phyloP scores from a whole-genome alignment of 306 rosid species.

The Citrullus amarus region DNA sequence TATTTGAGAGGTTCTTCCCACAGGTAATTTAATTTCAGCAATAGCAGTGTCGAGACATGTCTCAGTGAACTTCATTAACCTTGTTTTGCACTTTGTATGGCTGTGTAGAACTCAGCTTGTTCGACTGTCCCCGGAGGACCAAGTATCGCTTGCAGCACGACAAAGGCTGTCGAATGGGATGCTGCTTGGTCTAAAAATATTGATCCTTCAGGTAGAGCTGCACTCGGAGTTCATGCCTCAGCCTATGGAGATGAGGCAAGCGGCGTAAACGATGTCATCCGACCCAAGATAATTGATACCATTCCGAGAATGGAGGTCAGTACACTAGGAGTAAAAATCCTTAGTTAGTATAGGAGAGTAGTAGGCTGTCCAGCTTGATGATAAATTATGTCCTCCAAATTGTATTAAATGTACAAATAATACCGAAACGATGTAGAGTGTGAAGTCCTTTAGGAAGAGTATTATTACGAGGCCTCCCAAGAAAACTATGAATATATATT shows the following conservation, averaged over 20 bases:
- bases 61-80: background rate
- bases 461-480: background rate
- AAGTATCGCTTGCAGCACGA: conserved; percentile 91
- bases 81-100: background rate
- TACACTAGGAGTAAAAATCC: conserved; percentile 46
- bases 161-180: conserved; percentile 89
- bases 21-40: conserved; percentile 35
- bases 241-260: conserved; percentile 36
- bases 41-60: background rate
- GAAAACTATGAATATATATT: background rate
- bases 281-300: conserved; percentile 39
- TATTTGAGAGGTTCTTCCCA: conserved; percentile 92
- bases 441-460: background rate
- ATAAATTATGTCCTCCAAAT: background rate
- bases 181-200: conserved; percentile 77
- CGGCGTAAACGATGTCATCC: conserved; percentile 16
- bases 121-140: conserved; percentile 88
- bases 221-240: conserved; percentile 64
- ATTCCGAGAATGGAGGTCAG: conserved; percentile 36
- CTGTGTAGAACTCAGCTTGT: conserved; percentile 67
- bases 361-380: background rate
- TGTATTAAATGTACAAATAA: background rate
- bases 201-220: conserved; percentile 96
- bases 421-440: background rate
- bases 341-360: conserved; percentile 19